phyloP scores from a whole-genome alignment of 257 asterid genomes.

The Fraxinus americana region DNA sequence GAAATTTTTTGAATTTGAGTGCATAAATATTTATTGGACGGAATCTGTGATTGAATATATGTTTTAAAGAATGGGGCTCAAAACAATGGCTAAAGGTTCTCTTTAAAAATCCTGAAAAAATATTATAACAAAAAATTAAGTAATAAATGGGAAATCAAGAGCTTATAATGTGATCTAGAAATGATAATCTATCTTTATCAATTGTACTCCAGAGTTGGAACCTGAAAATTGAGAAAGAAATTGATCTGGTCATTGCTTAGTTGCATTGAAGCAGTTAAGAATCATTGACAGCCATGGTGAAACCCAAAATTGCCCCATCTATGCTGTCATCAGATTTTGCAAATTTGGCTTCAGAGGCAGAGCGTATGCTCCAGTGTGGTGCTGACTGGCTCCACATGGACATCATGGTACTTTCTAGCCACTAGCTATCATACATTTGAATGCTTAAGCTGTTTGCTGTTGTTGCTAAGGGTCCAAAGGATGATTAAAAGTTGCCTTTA shows the following conservation, averaged over 20 bases:
- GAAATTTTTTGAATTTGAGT: no score
- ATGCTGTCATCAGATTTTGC: conserved; percentile 95
- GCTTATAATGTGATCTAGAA: neutral
- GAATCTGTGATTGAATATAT: no score
- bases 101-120: neutral
- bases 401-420: conserved; percentile 63
- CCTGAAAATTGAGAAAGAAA: neutral
- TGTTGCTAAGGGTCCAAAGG: neutral
- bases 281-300: conserved; percentile 44
- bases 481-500: neutral
- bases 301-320: conserved; percentile 81
- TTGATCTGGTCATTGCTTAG: conserved; percentile 7
- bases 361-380: conserved; percentile 72
- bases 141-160: no score
- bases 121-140: neutral
- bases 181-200: neutral
- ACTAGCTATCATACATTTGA: neutral
- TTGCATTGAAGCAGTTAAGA: neutral
- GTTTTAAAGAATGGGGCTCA: no score
- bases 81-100: neutral
- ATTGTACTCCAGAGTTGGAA: neutral
- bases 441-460: neutral
- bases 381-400: conserved; percentile 99
- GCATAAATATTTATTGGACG: no score
- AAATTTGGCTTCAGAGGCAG: conserved; percentile 88